phyloP scores from a whole-genome alignment of 352 stramenopile genomes.

The Pythium rishiriense region DNA sequence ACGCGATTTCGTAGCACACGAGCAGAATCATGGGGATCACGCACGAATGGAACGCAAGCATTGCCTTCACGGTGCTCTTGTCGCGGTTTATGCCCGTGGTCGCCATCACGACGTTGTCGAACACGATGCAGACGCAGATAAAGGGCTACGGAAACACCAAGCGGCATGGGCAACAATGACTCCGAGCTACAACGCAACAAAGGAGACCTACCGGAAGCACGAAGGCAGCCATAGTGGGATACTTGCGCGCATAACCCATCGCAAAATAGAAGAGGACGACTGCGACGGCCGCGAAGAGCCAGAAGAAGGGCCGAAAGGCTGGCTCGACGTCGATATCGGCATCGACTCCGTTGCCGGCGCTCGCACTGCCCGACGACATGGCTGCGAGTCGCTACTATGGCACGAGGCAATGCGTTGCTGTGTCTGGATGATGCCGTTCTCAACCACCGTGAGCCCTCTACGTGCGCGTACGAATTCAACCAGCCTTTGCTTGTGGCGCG shows the following conservation, averaged over 20 bases:
- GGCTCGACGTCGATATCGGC: conserved; percentile 48
- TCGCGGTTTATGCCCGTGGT: conserved; percentile 69
- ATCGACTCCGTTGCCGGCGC: conserved; percentile 2
- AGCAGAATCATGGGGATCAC: conserved; percentile 85
- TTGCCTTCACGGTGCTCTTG: conserved; percentile 54
- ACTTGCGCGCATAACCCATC: conserved; percentile 75
- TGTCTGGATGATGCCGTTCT: too few relatives aligned
- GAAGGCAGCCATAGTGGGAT: conserved; percentile 71
- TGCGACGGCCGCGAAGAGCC: conserved; percentile 57
- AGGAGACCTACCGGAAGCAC: conserved; percentile 56
- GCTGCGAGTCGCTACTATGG: background rate
- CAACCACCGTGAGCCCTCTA: background rate
- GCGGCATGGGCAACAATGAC: background rate
- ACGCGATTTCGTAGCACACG: conserved; percentile 89
- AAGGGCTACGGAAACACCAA: conserved; percentile 50
- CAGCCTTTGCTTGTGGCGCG: background rate
- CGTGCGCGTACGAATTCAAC: background rate
- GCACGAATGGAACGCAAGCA: conserved; percentile 82
- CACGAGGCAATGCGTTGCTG: background rate
- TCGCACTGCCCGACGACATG: conserved; percentile 7
- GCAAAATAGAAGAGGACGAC: conserved; percentile 76
- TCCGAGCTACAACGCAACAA: background rate
- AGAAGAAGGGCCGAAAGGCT: conserved; percentile 65
- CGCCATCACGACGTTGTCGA: conserved; percentile 82
- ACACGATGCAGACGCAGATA: conserved; percentile 75